These are phyloP conservation scores for Fusarium bactridioides DNA, from an alignment of 2,329 filamentous ascomycete genomes.

Conservation along the genomic window DNA sequence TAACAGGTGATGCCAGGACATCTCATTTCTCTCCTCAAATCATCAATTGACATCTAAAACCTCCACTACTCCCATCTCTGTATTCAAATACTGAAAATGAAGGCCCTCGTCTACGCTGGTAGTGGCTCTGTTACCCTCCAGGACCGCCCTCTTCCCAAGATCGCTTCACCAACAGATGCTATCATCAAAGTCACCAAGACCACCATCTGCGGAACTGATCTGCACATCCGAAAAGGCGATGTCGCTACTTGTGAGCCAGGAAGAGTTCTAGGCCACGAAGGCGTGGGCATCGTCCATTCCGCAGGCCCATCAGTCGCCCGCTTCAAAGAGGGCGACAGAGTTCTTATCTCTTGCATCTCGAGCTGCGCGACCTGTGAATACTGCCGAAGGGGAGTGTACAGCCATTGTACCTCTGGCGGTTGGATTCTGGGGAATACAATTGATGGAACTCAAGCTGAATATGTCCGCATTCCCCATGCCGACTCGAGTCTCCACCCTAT, in stretches of 20 bases:
- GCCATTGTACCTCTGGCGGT: constrained; percentile 61
- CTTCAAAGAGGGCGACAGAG: constrained; percentile 58
- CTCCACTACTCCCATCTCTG: rapidly evolving
- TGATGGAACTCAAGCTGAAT: constrained; percentile 66
- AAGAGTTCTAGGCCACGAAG: constrained; percentile 61
- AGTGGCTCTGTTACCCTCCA: constrained; percentile 47
- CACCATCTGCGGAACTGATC: constrained; percentile 63
- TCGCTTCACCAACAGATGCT: constrained; percentile 56
- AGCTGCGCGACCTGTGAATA: constrained; percentile 60
- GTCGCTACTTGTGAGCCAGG: constrained; percentile 57
- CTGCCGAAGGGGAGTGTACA: constrained; percentile 59
- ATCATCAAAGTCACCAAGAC: constrained; percentile 57
- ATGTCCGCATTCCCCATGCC: constrained; percentile 60
- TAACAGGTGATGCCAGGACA: not conserved
- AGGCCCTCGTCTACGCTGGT: constrained; percentile 55
- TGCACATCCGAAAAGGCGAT: constrained; percentile 64
- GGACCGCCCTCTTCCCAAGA: constrained; percentile 51
- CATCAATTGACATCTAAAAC: not conserved
- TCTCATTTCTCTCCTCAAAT: not conserved
- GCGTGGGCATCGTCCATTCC: constrained; percentile 57
- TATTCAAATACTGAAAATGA: constrained; percentile 46
- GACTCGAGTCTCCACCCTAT: constrained; percentile 57
- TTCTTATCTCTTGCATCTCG: constrained; percentile 61
- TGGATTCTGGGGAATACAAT: constrained; percentile 63
- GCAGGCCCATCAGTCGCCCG: constrained; percentile 54